These are phyloP conservation scores for Stygiomarasmius scandens DNA, from an alignment of 1,284 basidiomycete species.

Conservation along the genomic window DNA sequence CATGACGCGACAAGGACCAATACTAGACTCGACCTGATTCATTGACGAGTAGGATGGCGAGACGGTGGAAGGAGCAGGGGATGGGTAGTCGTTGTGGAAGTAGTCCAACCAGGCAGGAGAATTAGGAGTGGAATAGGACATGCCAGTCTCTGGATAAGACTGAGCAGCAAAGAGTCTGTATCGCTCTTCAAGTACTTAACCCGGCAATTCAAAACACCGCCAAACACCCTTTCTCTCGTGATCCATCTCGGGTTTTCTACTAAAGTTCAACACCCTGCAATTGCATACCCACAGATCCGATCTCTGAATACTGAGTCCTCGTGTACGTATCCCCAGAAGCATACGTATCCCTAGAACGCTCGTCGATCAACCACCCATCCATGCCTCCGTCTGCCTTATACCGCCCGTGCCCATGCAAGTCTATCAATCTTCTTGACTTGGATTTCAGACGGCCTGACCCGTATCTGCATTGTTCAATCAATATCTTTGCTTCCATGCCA, in stretches of 20 bases:
- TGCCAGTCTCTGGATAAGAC: not conserved
- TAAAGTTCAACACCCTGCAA: too few relatives aligned
- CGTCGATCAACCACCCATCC: not conserved
- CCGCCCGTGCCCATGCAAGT: not conserved
- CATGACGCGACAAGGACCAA: conserved; percentile 55
- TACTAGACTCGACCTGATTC: conserved; percentile 51
- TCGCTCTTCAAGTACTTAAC: not conserved
- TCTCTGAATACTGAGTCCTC: not conserved
- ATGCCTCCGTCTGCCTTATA: not conserved
- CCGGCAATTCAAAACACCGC: not conserved
- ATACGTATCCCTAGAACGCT: not conserved
- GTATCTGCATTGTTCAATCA: not conserved
- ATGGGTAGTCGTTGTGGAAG: not conserved
- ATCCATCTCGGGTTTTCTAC: not conserved
- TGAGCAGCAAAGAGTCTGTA: not conserved
- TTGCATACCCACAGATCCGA: not conserved
- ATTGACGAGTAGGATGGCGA: not conserved
- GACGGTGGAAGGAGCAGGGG: not conserved
- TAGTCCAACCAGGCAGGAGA: not conserved
- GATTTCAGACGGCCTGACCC: not conserved
- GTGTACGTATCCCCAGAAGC: too few relatives aligned
- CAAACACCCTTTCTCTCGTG: not conserved
- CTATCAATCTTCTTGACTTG: not conserved
- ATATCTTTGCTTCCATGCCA: too few relatives aligned
- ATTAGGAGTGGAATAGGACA: not conserved